These are phyloP conservation scores for Talaromyces sp. DNA, from an alignment of 2,329 filamentous ascomycete genomes.

Conservation along the genomic window DNA sequence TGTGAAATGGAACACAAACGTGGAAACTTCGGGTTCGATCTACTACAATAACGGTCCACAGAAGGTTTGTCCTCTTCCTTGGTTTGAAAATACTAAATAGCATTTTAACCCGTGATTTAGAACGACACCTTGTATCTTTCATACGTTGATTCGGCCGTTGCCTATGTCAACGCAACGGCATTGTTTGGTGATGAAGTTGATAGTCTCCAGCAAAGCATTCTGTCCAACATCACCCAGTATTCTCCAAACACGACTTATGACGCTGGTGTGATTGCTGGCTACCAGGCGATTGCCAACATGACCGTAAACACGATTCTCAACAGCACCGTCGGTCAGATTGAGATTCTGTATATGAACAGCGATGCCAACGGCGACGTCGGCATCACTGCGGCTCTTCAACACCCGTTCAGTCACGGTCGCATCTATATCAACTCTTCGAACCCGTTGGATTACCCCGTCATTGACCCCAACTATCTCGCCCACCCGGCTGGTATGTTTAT, in stretches of 20 bases:
- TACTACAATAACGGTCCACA: slow-evolving; percentile 21
- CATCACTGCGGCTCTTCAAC: slow-evolving; percentile 23
- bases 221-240: slow-evolving; percentile 14
- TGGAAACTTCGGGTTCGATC: slow-evolving; percentile 24
- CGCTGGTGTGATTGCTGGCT: slow-evolving; percentile 19
- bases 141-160: slow-evolving; percentile 23
- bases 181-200: slow-evolving; percentile 16
- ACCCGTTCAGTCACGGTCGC: slow-evolving; percentile 25
- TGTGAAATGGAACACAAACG: slow-evolving; percentile 22
- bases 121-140: slow-evolving; percentile 20
- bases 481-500: slow-evolving; percentile 19
- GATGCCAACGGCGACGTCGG: slow-evolving; percentile 21
- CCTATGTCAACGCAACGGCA: slow-evolving; percentile 20
- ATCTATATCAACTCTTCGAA: slow-evolving; percentile 26
- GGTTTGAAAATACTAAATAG: background rate
- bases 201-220: slow-evolving; percentile 14
- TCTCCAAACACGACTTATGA: slow-evolving; percentile 21
- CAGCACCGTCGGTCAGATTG: slow-evolving; percentile 20
- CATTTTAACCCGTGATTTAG: slow-evolving; percentile 12
- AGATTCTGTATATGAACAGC: slow-evolving; percentile 25
- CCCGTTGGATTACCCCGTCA: slow-evolving; percentile 23
- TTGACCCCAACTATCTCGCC: slow-evolving; percentile 22
- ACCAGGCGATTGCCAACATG: slow-evolving; percentile 23
- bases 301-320: slow-evolving; percentile 20
- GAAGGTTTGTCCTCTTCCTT: slow-evolving; percentile 14